Evolutionary conservation across 2,329 filamentous ascomycete species (phyloP), one percentile per base, ranked within the genome.

Genomic region (Verticillium zaregamsianum): DNA sequence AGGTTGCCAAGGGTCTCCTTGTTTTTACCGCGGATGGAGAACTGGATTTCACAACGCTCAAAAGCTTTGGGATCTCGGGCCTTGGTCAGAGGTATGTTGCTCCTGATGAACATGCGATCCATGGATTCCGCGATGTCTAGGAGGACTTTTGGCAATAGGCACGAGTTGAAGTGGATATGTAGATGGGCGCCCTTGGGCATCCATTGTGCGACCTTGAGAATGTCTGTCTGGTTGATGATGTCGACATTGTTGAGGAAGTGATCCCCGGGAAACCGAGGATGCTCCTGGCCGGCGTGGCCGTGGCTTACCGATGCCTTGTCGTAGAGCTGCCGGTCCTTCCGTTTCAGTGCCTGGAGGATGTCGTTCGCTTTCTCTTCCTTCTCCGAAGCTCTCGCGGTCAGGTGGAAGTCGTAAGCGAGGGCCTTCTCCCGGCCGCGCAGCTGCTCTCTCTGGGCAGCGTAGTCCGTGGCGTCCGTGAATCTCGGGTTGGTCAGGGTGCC

Each of bases 151-250:
- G 89, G 88, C 15, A 80, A 77, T 5, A 92, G 77, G 63, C 89
- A 90, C n/a, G 90, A 83, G 71, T 92, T 93, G 79, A 91, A 92
- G 72, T 93, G 90, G 28, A 92, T 83, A 72, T 93, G 90, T 28
- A 92, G 77, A 70, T 92, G 87, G 0, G 83, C 83, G 2, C 89
- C 90, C 72, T 93, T 93, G 52, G 90, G 90, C 78, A 90, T 83
- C 61, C 72, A 70, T 35, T 76, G 76, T 6, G 86, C 83, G 31
- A 89, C 80, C 32, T 77, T 66, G 66, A 87, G 85, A 15, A 92
- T 69, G 54, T 76, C 73, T 9, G 89, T 90, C 56, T 79, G 59
- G 40, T 81, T 73, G 66, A 89, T 85, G 49, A 85, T 72, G 59
- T 80, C 72, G 55, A 78, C 71, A 67, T 87, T 87, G 59, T 80